phyloP scores from a whole-genome alignment of 2,329 filamentous ascomycete species.

The Colletotrichum viniferum region DNA sequence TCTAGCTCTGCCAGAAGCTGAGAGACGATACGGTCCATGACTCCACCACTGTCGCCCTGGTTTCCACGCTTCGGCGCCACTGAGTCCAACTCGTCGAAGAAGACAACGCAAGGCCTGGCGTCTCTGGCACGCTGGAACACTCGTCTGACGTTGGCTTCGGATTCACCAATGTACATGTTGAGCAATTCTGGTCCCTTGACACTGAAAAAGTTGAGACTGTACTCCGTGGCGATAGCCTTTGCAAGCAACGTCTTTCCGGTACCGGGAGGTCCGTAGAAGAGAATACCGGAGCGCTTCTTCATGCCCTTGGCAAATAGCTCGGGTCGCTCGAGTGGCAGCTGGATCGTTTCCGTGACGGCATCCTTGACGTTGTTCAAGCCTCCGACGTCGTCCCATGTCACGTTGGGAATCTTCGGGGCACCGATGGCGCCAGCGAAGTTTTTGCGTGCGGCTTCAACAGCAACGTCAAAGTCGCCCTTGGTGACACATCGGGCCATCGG shows the following conservation, averaged over 20 bases:
- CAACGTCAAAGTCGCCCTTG: slow-evolving; percentile 85
- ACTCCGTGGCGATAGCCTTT: slow-evolving; percentile 92
- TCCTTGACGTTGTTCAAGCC: slow-evolving; percentile 94
- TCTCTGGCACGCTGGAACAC: slow-evolving; percentile 89
- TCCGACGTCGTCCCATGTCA: slow-evolving; percentile 95
- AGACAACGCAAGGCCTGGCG: slow-evolving; percentile 86
- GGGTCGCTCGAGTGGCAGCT: slow-evolving; percentile 86
- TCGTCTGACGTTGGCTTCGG: slow-evolving; percentile 86
- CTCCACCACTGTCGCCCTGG: slow-evolving; percentile 94
- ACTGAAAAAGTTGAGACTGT: slow-evolving; percentile 92
- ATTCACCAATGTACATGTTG: slow-evolving; percentile 97
- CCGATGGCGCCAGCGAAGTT: slow-evolving; percentile 98
- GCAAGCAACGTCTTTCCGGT: slow-evolving; percentile 93
- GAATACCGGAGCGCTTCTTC: slow-evolving; percentile 93
- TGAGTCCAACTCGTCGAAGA: slow-evolving; percentile 92
- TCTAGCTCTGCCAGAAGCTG: slow-evolving; percentile 94
- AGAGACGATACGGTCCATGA: slow-evolving; percentile 97
- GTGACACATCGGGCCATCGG: slow-evolving; percentile 78
- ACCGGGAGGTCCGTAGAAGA: slow-evolving; percentile 87
- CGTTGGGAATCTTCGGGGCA: slow-evolving; percentile 96
- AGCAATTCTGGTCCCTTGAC: slow-evolving; percentile 91
- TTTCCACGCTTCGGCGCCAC: slow-evolving; percentile 97
- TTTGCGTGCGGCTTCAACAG: slow-evolving; percentile 93
- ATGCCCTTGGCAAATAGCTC: slow-evolving; percentile 96
- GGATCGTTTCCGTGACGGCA: slow-evolving; percentile 95